phyloP scores from a whole-genome alignment of 2,329 filamentous ascomycete genomes.

The Neonectria coccinea region DNA sequence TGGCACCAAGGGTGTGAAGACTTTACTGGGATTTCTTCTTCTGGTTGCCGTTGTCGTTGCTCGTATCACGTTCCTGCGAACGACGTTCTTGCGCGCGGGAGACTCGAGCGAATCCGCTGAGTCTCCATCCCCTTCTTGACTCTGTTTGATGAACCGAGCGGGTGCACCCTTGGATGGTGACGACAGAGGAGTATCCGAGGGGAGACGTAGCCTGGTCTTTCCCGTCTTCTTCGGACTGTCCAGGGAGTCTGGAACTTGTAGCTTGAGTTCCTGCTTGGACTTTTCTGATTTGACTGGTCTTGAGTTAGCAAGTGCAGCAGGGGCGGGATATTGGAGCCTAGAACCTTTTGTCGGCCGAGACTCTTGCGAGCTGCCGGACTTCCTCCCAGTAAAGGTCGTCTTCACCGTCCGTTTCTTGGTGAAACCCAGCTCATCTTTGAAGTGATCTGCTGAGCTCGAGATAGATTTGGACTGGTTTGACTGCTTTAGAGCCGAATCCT shows the following conservation, averaged over 20 bases:
- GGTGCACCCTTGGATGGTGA: conserved; percentile 29
- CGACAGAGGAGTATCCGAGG: conserved; percentile 24
- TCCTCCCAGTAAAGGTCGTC: conserved; percentile 43
- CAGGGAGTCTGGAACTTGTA: conserved; percentile 32
- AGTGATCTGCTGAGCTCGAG: conserved; percentile 39
- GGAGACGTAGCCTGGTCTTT: conserved; percentile 14
- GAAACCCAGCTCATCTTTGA: conserved; percentile 43
- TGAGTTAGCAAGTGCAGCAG: background rate
- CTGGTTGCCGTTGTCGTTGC: background rate
- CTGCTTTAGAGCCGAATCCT: conserved; percentile 2
- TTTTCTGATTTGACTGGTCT: conserved; percentile 28
- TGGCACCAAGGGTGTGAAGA: conserved; percentile 7
- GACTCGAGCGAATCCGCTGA: conserved; percentile 4
- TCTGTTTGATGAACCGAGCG: conserved; percentile 16
- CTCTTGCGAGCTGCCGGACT: conserved; percentile 37
- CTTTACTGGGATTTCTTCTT: conserved; percentile 6
- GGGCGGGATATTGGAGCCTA: background rate
- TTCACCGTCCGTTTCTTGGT: conserved; percentile 33
- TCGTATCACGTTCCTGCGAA: conserved; percentile 3
- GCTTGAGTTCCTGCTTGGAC: conserved; percentile 18
- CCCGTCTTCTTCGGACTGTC: conserved; percentile 32
- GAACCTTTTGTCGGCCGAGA: conserved; percentile 39
- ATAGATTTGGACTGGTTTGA: conserved; percentile 7
- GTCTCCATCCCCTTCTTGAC: conserved; percentile 22
- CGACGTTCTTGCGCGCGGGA: conserved; percentile 1